Conservation (phyloP, 345 rosid genomes). For the Sonneratia alba region DNA sequence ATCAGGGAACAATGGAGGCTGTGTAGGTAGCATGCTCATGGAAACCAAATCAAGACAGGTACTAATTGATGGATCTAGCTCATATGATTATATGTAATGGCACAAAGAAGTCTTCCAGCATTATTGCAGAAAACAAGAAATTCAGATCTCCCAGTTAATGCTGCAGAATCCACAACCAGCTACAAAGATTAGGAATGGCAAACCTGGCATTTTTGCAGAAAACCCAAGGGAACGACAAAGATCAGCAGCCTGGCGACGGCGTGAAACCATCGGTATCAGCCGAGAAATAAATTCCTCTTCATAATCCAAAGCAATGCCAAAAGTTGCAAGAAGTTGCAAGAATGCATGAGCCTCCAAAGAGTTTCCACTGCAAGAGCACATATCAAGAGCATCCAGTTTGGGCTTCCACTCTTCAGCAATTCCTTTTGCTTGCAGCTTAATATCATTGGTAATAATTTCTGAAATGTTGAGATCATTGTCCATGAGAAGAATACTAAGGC, state of each 20-base stretch:
- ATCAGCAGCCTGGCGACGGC: slow-evolving; percentile 96
- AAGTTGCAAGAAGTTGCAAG: slow-evolving; percentile 84
- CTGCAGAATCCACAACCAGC: background rate
- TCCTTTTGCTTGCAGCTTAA: slow-evolving; percentile 63
- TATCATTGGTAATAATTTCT: slow-evolving; percentile 49
- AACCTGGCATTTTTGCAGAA: slow-evolving; percentile 92
- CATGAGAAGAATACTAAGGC: slow-evolving; percentile 69
- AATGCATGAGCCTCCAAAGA: slow-evolving; percentile 99
- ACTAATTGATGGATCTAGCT: background rate
- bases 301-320: slow-evolving; percentile 74
- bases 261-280: slow-evolving; percentile 95
- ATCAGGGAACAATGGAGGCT: too few species aligned
- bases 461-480: slow-evolving; percentile 36
- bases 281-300: slow-evolving; percentile 56
- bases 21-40: background rate
- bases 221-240: slow-evolving; percentile 84
- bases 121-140: background rate
- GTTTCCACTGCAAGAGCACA: slow-evolving; percentile 86
- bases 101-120: background rate
- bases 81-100: background rate
- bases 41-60: background rate
- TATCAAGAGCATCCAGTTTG: slow-evolving; percentile 59
- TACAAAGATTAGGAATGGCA: slow-evolving; percentile 18
- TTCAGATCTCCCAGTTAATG: background rate
- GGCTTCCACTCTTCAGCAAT: slow-evolving; percentile 94